Evolutionary conservation across 208 protist species (phyloP), one percentile per base, ranked within the genome.

Genomic region (Trypanosoma brucei): DNA sequence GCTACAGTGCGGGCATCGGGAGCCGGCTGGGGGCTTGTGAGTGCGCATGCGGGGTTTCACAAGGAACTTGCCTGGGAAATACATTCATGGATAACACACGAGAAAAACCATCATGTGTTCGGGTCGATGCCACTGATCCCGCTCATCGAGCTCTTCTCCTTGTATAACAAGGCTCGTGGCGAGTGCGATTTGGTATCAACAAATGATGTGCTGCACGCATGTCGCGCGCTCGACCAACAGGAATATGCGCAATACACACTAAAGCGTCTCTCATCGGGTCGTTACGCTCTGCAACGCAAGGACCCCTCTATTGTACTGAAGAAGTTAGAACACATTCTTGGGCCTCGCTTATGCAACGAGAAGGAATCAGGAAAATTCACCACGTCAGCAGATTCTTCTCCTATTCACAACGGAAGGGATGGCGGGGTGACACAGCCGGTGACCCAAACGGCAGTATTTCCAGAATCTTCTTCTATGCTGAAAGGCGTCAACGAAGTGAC

Each of bases 81-180:
- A 58, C 87, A 94, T 69, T 68, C 80, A 39, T 94, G 87, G 84
- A 83, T 94, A 75, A 83, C 78, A 38, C 87, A 94, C 73, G 67
- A 67, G n/a, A 76, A 77, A 46, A 94, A 94, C 66, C 65, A 75
- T 13, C 68, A 67, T 70, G 62, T 83, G 3, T 91, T 94, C 66
- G 77, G 78, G 59, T 62, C 70, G n/a, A 85, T 83, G 78, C 84
- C 82, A 36, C 56, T 94, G 8, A 70, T 94, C 38, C 84, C 87
- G 22, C 72, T 94, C 3, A 87, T 91, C 54, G 87, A 94, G 66
- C 73, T 94, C 13, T 94, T 90, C 55, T 78, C 87, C 0, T 55
- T 94, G 49, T 94, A 94, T 75, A 94, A 94, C 70, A 84, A 79
- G 54, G 87, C 87, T 4, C 82, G 87, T 57, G 83, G 82, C 22